phyloP scores from a whole-genome alignment of 345 rosid species.

The Anastatica hierochuntica region DNA sequence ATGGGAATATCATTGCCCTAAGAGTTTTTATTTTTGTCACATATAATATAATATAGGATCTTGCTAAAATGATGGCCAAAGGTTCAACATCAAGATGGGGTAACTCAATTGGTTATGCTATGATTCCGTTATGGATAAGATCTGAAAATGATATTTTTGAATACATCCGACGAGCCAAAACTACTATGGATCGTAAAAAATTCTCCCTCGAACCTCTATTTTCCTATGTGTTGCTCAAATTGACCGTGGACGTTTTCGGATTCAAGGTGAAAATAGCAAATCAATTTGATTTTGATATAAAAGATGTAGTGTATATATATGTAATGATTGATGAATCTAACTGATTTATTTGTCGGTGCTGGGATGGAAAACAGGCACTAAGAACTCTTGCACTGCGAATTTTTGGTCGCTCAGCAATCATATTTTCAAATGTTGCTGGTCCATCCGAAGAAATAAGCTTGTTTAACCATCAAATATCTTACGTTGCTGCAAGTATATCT shows the following conservation, averaged over 20 bases:
- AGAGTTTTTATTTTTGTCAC: no score
- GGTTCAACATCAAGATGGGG: slow-evolving; percentile 39
- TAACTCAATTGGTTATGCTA: slow-evolving; percentile 34
- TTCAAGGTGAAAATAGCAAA: slow-evolving; percentile 28
- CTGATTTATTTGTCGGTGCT: not conserved
- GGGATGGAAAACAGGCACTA: slow-evolving; percentile 21
- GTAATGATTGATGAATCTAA: not conserved
- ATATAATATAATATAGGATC: slow-evolving; percentile 19
- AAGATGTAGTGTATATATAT: no score
- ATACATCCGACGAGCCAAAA: slow-evolving; percentile 34
- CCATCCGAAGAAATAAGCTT: slow-evolving; percentile 44
- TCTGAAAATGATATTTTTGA: slow-evolving; percentile 31
- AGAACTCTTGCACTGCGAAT: slow-evolving; percentile 33
- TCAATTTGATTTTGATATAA: no score
- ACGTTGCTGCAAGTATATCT: slow-evolving; percentile 38
- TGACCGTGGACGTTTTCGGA: slow-evolving; percentile 23
- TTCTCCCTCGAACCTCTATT: slow-evolving; percentile 41
- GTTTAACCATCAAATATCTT: slow-evolving; percentile 28
- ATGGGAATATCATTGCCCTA: no score
- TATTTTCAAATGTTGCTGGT: slow-evolving; percentile 41
- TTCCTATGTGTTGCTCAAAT: slow-evolving; percentile 25
- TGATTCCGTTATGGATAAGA: slow-evolving; percentile 34
- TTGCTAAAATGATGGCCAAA: slow-evolving; percentile 42
- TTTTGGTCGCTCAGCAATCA: slow-evolving; percentile 31
- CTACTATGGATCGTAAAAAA: slow-evolving; percentile 38